A percentile compares a stretch with the other conserved stretches of the same genome.
These are phyloP conservation scores for Penicillium psychrofluorescens DNA, from an alignment of 495 filamentous ascomycete genomes.

Conservation along the genomic window DNA sequence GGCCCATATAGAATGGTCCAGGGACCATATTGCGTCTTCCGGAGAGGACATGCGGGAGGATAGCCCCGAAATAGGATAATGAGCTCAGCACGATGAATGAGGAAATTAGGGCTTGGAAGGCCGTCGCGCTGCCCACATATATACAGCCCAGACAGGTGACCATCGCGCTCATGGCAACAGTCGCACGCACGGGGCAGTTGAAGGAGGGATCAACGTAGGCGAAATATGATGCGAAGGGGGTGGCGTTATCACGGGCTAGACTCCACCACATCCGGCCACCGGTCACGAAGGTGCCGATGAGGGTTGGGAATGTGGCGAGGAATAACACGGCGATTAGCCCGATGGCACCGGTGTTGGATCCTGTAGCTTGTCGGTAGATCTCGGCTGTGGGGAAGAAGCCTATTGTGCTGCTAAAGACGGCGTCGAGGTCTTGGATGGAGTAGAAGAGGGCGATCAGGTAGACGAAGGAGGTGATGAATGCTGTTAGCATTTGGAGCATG, in stretches of 20 bases:
- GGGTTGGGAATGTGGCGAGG: conserved; percentile 49
- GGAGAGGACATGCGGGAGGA: conserved; percentile 60
- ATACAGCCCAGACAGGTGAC: conserved; percentile 62
- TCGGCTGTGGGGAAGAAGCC: conserved; percentile 62
- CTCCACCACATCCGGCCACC: conserved; percentile 71
- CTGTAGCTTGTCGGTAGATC: conserved; percentile 70
- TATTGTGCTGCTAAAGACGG: conserved; percentile 42
- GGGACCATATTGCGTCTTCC: conserved; percentile 53
- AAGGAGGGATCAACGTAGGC: conserved; percentile 29
- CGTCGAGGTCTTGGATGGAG: conserved; percentile 54
- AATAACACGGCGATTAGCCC: conserved; percentile 52
- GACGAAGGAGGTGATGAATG: conserved; percentile 43
- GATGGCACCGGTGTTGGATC: conserved; percentile 44
- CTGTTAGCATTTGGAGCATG: conserved; percentile 48
- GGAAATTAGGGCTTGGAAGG: conserved; percentile 65
- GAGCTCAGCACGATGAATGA: conserved; percentile 71
- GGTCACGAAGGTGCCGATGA: conserved; percentile 59
- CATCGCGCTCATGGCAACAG: conserved; percentile 47
- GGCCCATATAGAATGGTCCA: conserved; percentile 63
- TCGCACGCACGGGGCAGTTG: conserved; percentile 55
- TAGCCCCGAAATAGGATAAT: conserved; percentile 62
- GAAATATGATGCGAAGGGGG: conserved; percentile 28
- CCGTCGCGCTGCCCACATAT: conserved; percentile 59
- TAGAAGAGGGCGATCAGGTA: conserved; percentile 45
- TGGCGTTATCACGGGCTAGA: conserved; percentile 60